Evolutionary conservation across 2,329 filamentous ascomycete species (phyloP), one percentile per base, ranked within the genome.

Genomic region (Talaromyces sp.): DNA sequence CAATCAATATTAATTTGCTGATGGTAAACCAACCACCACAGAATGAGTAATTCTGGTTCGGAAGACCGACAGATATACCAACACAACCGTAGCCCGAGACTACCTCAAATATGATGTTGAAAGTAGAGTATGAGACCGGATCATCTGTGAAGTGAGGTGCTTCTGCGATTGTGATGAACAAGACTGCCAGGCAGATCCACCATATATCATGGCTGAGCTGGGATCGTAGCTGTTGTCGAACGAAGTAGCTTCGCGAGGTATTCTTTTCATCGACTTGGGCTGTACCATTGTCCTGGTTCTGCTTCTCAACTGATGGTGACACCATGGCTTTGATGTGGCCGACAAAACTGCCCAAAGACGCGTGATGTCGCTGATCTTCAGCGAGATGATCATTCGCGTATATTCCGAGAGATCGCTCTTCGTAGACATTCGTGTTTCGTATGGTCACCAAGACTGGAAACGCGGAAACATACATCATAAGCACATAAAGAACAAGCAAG

Each of bases 401-500:
- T 31, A 78, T 75, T 0, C 88, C 88, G 1, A 91, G 79, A 0
- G 86, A 88, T 7, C 87, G 82, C 70, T 91, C 88, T 72, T 91
- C 89, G 71, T 91, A 91, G 35, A 90, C 86, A 71, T 91, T 91
- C 45, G 88, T 89, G 72, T 88, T 86, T 33, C 89, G 84, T 54
- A 78, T 78, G 7, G 74, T 77, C 6, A 78, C 67, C 11, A 76
- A 67, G 31, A 78, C 73, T 41, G 75, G 76, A 41, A 72, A 76
- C 61, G 74, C 74, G 4, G 75, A 77, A 7, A 78, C 73, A 60
- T 78, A 77, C 75, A 78, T 78, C 75, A 77, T 78, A 14, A 77
- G 71, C n/a, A 77, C 74, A 88, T 79, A 69, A 87, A 89, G 1
- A 86, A 75, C 81, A 66, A 88, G 84, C 2, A 89, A 78, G 1